Base-by-base conservation (phyloP, 495 filamentous ascomycete genomes). In the Hypomontagnella submonticulosa region DNA sequence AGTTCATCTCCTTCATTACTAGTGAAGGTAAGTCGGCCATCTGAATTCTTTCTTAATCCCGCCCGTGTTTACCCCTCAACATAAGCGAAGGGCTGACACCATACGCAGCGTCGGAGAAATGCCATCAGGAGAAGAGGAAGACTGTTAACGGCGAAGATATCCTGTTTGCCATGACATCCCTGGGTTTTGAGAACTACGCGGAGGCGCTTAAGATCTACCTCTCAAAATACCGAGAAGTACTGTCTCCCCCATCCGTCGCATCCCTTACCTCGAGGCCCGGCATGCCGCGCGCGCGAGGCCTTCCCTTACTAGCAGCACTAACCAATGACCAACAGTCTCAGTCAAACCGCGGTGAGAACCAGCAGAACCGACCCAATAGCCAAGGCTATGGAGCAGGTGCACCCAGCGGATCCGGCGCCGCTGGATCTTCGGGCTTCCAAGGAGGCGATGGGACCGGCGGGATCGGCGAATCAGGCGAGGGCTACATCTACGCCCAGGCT, bases 1-100 rank as follows among this genome's bases (percentile, higher is more conserved):
- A 99, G 84, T 99, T 98, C 79, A 99, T 99, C 82, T 97, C 94
- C 13, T 99, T 99, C 82, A 99, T 99, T 77, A 99, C 95, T 23
- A 97, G 93, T 76, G 95, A 99, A 85, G 95, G 95, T 96, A 73
- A 54, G 83, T 27, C 6, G 23, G 23, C 23, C 13, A 15, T 30
- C 11, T 23, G 3, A 16, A n/a, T 77, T 47, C 56, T 27, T 30
- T 52, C 57, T 30, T 51, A 51, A 33, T 4, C 36, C 64, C 46
- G 64, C 54, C 42, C 53, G 63, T 48, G 47, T 16, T 62, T 23
- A 46, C 58, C 43, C 33, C 56, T 11, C 58, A 57, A 41, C 65
- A 23, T 51, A 63, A 62, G 67, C 52, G 52, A 49, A 67, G 55
- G 55, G 44, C 57, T 73, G 46, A 76, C 60, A 57, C 76, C 57